Evolutionary conservation across 1,284 basidiomycete species (phyloP).

Genomic region (Leccinum fallax): DNA sequence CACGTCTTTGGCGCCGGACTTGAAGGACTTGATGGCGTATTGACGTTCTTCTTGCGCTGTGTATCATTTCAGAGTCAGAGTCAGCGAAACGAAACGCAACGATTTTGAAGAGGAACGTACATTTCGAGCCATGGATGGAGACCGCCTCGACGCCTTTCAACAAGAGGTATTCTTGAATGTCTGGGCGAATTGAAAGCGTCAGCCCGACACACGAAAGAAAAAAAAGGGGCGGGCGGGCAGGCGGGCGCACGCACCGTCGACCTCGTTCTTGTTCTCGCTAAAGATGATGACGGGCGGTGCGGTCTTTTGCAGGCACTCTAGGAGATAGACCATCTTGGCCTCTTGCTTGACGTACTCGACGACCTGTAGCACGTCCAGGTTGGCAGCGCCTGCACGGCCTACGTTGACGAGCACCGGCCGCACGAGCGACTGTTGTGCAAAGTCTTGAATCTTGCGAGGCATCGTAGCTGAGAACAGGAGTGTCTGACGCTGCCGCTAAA

Average conservation of each 20-base stretch:
- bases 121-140: conserved; percentile 97
- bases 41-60: conserved; percentile 95
- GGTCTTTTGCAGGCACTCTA: conserved; percentile 98
- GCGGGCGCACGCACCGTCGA: conserved; percentile 70
- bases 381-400: conserved; percentile 96
- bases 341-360: conserved; percentile 99
- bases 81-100: neutral
- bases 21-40: conserved; percentile 98
- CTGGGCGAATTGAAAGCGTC: conserved; percentile 43
- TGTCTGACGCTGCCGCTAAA: conserved; percentile 89
- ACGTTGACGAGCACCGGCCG: conserved; percentile 95
- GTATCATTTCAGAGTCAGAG: too few relatives aligned
- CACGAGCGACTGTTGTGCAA: conserved; percentile 94
- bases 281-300: conserved; percentile 98
- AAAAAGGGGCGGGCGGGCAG: neutral
- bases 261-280: conserved; percentile 99
- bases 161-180: conserved; percentile 97
- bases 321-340: conserved; percentile 98
- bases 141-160: conserved; percentile 98
- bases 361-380: conserved; percentile 95
- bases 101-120: conserved; percentile 46
- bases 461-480: conserved; percentile 98
- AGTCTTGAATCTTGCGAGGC: conserved; percentile 98
- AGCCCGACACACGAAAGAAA: neutral
- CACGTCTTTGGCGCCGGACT: conserved; percentile 95